These are phyloP conservation scores for Cyclotella cryptica DNA, from an alignment of 108 stramenopile species.

Conservation along the genomic window DNA sequence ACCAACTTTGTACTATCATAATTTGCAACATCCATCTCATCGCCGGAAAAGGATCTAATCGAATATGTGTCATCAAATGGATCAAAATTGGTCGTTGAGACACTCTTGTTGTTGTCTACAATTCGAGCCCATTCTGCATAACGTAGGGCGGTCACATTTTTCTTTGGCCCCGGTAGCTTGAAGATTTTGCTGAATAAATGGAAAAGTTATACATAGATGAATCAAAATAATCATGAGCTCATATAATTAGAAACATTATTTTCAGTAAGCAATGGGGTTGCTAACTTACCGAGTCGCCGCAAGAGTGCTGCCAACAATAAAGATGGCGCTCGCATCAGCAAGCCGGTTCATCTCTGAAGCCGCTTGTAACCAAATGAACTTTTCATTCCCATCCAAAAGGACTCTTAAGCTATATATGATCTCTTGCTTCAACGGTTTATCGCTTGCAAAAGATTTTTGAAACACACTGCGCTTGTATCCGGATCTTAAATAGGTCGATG, in stretches of 20 bases:
- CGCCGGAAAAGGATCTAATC: neutral
- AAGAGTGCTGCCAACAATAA: constrained; percentile 17
- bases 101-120: constrained; percentile 27
- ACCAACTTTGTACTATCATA: constrained; percentile 28
- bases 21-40: neutral
- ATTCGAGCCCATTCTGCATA: constrained; percentile 49
- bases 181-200: constrained; percentile 20
- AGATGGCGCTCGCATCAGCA: constrained; percentile 23
- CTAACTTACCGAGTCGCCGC: constrained; percentile 6
- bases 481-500: neutral
- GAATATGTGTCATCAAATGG: constrained; percentile 2
- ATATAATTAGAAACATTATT: too few relatives aligned
- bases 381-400: constrained; percentile 43
- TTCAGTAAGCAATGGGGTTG: too few relatives aligned
- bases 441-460: neutral
- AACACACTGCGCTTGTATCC: neutral
- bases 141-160: constrained; percentile 17
- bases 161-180: constrained; percentile 4
- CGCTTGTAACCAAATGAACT: constrained; percentile 46
- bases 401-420: constrained; percentile 35
- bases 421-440: constrained; percentile 24
- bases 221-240: too few relatives aligned
- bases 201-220: neutral
- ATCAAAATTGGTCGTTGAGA: constrained; percentile 15
- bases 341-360: constrained; percentile 36